Conservation (phyloP, 164 flowering plant genomes). For the Buxus sempervirens region DNA sequence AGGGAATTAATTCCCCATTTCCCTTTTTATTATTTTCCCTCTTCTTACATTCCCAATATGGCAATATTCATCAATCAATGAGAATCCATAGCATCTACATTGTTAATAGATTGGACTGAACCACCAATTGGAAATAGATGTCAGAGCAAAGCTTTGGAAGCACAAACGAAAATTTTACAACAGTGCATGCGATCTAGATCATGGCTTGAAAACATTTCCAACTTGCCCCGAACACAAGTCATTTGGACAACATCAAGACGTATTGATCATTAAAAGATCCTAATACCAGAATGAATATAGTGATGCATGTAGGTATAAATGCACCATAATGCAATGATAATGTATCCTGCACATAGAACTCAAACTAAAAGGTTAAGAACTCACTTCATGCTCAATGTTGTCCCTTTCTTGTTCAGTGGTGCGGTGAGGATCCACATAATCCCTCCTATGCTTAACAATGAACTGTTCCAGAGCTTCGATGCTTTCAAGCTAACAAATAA, state of each 20-base stretch:
- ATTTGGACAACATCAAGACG: neutral
- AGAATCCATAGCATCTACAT: neutral
- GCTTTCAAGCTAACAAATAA: slow-evolving; percentile 70
- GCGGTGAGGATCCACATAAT: slow-evolving; percentile 80
- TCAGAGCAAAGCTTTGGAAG: neutral
- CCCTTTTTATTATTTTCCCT: neutral
- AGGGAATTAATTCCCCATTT: neutral
- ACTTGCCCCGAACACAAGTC: neutral
- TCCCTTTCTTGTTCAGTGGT: slow-evolving; percentile 91
- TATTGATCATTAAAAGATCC: neutral
- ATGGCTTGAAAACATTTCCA: too few relatives aligned
- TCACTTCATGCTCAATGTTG: slow-evolving; percentile 94
- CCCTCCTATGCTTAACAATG: slow-evolving; percentile 75
- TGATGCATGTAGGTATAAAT: neutral
- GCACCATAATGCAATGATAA: too few relatives aligned
- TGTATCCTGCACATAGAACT: too few relatives aligned
- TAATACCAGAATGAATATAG: neutral
- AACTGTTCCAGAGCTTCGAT: slow-evolving; percentile 74
- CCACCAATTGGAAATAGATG: neutral
- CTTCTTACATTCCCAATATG: neutral
- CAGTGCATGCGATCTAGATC: neutral
- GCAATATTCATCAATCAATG: too few relatives aligned
- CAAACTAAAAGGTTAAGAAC: slow-evolving; percentile 11
- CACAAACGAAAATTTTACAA: neutral
- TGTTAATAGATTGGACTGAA: neutral